These are phyloP conservation scores for Trichoderma sp. DNA, from an alignment of 2,329 filamentous ascomycete genomes.

Conservation along the genomic window DNA sequence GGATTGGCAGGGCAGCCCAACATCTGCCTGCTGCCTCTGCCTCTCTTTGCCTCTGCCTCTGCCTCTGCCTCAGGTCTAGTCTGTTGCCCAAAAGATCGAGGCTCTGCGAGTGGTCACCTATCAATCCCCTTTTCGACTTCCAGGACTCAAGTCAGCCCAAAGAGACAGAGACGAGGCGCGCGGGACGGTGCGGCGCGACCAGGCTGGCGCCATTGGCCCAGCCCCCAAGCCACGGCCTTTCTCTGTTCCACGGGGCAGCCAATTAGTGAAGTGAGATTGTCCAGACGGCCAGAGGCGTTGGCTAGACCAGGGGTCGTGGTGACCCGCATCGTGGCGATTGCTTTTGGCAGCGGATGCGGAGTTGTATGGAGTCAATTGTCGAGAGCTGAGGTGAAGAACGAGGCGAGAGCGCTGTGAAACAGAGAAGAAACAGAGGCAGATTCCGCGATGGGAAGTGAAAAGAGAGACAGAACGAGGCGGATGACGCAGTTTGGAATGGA, in stretches of 20 bases:
- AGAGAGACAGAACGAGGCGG: not conserved
- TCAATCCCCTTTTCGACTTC: not conserved
- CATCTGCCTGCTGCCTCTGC: not conserved
- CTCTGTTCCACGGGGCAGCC: not conserved
- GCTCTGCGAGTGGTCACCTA: not conserved
- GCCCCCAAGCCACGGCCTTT: conserved; percentile 8
- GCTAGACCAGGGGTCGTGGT: not conserved
- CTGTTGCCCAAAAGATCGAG: not conserved
- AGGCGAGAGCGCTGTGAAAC: not conserved
- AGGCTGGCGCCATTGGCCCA: conserved; percentile 14
- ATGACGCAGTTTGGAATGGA: not conserved
- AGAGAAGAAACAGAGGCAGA: not conserved
- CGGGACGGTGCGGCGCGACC: conserved; percentile 18
- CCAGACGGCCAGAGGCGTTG: not conserved
- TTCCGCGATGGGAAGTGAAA: not conserved
- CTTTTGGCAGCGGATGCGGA: not conserved
- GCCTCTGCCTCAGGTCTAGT: not conserved
- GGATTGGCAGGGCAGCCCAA: not conserved
- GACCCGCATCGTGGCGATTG: not conserved
- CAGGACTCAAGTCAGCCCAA: not conserved
- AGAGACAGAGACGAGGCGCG: conserved; percentile 18
- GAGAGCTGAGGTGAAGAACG: not conserved
- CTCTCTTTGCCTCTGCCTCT: not conserved
- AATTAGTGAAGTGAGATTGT: not conserved
- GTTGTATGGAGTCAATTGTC: not conserved